Evolutionary conservation across 257 asterid species (phyloP).

Genomic region (Buddleja alternifolia): DNA sequence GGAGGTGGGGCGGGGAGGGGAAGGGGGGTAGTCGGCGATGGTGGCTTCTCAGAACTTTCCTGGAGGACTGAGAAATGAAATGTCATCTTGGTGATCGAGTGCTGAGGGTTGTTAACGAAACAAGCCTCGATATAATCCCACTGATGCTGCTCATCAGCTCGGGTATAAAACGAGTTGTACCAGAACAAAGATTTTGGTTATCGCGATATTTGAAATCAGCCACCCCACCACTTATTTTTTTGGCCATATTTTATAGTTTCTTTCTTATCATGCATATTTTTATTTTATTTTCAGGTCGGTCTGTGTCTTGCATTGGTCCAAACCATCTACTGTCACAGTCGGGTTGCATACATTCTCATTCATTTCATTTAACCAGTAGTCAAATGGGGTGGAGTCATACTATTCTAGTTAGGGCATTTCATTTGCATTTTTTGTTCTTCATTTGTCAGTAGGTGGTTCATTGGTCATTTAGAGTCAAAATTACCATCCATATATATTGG

Average conservation of each 20-base stretch:
- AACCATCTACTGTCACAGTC: slow-evolving; percentile 37
- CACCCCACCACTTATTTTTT: slow-evolving; percentile 31
- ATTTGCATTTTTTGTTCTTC: slow-evolving; percentile 37
- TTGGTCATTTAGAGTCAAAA: slow-evolving; percentile 23
- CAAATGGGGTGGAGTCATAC: slow-evolving; percentile 33
- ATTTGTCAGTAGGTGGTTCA: slow-evolving; percentile 28
- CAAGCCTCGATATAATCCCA: slow-evolving; percentile 25
- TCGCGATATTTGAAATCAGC: slow-evolving; percentile 29
- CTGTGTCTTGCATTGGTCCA: slow-evolving; percentile 51
- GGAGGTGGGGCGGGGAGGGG: slow-evolving; percentile 31
- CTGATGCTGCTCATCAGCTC: slow-evolving; percentile 36
- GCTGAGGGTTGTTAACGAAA: slow-evolving; percentile 35
- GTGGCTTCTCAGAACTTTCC: slow-evolving; percentile 33
- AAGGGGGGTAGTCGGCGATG: slow-evolving; percentile 24
- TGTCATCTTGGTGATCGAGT: slow-evolving; percentile 20
- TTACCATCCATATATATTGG: slow-evolving; percentile 33
- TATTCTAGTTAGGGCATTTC: slow-evolving; percentile 37
- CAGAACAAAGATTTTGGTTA: slow-evolving; percentile 32
- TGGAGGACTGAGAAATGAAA: slow-evolving; percentile 30
- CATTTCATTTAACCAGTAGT: slow-evolving; percentile 42
- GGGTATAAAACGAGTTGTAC: slow-evolving; percentile 18
- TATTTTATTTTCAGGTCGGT: slow-evolving; percentile 39
- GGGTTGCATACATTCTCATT: slow-evolving; percentile 54
- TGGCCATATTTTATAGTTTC: slow-evolving; percentile 24
- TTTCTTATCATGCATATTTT: slow-evolving; percentile 33